Evolutionary conservation across 1,284 basidiomycete species (phyloP).

Genomic region (Stygiomarasmius scandens): DNA sequence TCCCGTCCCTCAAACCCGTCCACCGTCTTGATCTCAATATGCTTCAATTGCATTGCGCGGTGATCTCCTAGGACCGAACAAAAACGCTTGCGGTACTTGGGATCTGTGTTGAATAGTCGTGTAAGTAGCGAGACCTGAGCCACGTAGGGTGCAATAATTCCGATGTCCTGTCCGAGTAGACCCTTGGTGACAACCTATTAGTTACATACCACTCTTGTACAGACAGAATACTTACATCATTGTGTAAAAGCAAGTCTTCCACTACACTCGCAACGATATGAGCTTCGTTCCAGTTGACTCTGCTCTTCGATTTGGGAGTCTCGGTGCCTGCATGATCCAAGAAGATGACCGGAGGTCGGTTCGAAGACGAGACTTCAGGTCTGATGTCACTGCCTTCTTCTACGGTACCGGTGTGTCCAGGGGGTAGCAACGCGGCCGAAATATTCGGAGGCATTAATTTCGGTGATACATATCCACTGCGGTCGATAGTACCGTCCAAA

Average conservation of each 20-base stretch:
- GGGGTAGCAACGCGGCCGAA: slow-evolving; percentile 33
- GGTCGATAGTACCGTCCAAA: slow-evolving; percentile 72
- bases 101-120: slow-evolving; percentile 61
- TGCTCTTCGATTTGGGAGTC: slow-evolving; percentile 64
- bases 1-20: slow-evolving; percentile 95
- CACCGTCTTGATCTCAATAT: slow-evolving; percentile 85
- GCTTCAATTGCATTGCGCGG: slow-evolving; percentile 62
- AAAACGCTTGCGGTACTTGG: slow-evolving; percentile 55
- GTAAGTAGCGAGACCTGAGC: slow-evolving; percentile 77
- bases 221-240: slow-evolving; percentile 56
- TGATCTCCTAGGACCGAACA: slow-evolving; percentile 58
- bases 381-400: slow-evolving; percentile 11
- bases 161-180: slow-evolving; percentile 74
- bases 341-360: slow-evolving; percentile 68
- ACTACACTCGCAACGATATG: slow-evolving; percentile 77
- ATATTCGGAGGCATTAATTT: slow-evolving; percentile 63
- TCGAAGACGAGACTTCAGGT: slow-evolving; percentile 20
- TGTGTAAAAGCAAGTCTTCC: slow-evolving; percentile 75
- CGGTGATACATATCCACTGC: slow-evolving; percentile 52
- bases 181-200: slow-evolving; percentile 38
- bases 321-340: slow-evolving; percentile 77
- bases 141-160: slow-evolving; percentile 86
- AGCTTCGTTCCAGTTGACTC: slow-evolving; percentile 77
- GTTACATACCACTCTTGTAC: no score
- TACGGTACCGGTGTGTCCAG: background rate